Base-by-base conservation (phyloP, 176 grass and related monocot genomes). In the Ampelocalamus luodianensis region DNA sequence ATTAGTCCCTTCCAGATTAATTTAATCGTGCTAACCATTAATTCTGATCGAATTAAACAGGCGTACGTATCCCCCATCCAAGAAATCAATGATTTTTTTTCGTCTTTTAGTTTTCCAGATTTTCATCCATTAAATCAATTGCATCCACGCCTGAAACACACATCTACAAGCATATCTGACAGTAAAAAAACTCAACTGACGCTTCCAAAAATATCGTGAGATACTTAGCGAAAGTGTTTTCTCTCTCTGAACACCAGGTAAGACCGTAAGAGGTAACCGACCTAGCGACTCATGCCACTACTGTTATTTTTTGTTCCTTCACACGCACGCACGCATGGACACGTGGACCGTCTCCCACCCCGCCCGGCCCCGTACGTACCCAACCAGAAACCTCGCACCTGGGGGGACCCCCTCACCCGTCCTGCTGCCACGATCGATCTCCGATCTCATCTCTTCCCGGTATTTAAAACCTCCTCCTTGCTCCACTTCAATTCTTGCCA, bases 381-480 rank as follows among this genome's bases (percentile, higher is more conserved):
- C 71, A 75, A 65, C 83, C 56, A 32, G 15, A 76, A 62, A 82
- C 72, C 72, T 85, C 83, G n/a, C 83, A 81, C 44, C 65, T 71
- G 65, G 34, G 55, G 58, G 58, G 4, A 58, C 69, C 65, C 9
- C 26, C 78, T 6, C 48, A 4, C 16, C 43, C 70, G 79, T 77
- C 37, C 27, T 17, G 36, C 68, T 40, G 55, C 79, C 72, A 54
- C 78, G 61, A 49, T 40, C 39, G 39, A 40, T 40, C 39, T 40
- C 39, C 39, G 39, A 8, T 80, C 62, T 60, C 64, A 10, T 32
- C 10, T 63, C 61, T 74, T 80, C 46, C 72, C 37, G 14, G 66
- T 88, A 80, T 84, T 89, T 93, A 92, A 85, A 80, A 6, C 61
- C 48, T 42, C 53, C 77, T 81, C 40, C 27, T 53, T 45, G n/a